Conservation (phyloP, 371 early-diverging fungal genomes). For the Chytridium lagenaria region DNA sequence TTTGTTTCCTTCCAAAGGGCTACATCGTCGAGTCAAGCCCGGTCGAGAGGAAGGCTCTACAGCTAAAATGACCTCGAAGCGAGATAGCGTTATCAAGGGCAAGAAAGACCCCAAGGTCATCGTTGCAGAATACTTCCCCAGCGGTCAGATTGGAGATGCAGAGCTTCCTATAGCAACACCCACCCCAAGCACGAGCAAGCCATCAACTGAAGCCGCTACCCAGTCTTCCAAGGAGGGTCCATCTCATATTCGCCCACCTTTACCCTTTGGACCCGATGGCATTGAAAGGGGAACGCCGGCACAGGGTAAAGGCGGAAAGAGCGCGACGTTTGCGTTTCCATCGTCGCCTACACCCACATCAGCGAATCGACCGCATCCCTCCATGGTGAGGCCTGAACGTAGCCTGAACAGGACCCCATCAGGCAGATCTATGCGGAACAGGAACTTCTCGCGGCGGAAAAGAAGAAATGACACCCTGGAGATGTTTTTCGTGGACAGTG, state of each 20-base stretch:
- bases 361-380: background rate
- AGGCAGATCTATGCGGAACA: constrained; percentile 3
- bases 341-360: background rate
- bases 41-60: too few species aligned
- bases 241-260: too few species aligned
- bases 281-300: too few species aligned
- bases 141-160: constrained; percentile 15
- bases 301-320: too few species aligned
- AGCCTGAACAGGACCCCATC: constrained; percentile 11
- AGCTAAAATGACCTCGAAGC: too few species aligned
- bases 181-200: too few species aligned
- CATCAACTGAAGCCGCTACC: constrained; percentile 1
- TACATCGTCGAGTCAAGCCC: too few species aligned
- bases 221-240: too few species aligned
- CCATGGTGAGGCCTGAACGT: constrained; percentile 8
- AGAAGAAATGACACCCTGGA: constrained; percentile 22
- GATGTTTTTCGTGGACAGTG: constrained; percentile 27
- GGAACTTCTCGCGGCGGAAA: background rate
- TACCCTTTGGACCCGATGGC: too few species aligned
- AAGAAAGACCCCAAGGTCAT: background rate
- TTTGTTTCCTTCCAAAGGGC: too few species aligned
- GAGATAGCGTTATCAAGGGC: too few species aligned
- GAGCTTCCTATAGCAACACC: constrained; percentile 1
- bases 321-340: too few species aligned
- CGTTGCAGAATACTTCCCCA: background rate